phyloP scores from a whole-genome alignment of 1,139 yeast genomes.

The Scheffersomyces parashehatae region DNA sequence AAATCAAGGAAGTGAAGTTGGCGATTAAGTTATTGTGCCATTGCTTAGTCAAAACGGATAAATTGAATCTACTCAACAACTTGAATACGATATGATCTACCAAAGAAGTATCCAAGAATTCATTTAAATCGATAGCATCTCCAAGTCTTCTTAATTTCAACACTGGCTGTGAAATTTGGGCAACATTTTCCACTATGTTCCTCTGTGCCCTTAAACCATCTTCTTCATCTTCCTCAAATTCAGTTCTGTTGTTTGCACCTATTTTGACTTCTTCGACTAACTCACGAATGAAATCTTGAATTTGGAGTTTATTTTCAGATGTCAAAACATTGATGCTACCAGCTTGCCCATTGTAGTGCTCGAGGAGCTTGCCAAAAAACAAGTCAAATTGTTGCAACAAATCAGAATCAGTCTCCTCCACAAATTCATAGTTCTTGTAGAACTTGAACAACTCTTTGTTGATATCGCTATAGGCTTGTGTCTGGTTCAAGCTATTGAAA shows the following conservation, averaged over 20 bases:
- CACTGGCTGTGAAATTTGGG: conserved; percentile 18
- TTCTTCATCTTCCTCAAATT: conserved; percentile 8
- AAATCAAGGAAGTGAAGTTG: neutral
- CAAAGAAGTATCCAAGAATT: conserved; percentile 5
- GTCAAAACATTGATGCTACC: conserved; percentile 16
- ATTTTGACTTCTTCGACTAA: conserved; percentile 20
- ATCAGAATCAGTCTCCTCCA: conserved; percentile 8
- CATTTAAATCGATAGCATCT: conserved; percentile 22
- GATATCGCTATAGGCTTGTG: conserved; percentile 26
- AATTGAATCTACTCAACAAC: neutral
- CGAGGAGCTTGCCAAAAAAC: conserved; percentile 16
- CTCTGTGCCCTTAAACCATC: conserved; percentile 18
- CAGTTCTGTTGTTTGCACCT: conserved; percentile 6
- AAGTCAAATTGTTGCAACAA: conserved; percentile 14
- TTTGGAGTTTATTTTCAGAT: conserved; percentile 22
- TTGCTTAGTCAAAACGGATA: neutral
- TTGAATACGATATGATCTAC: neutral
- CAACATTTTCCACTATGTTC: conserved; percentile 14
- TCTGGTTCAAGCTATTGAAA: conserved; percentile 26
- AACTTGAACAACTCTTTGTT: conserved; percentile 25
- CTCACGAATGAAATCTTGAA: conserved; percentile 27
- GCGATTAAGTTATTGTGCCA: neutral
- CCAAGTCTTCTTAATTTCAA: conserved; percentile 31
- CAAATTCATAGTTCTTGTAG: conserved; percentile 21
- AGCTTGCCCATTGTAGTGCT: conserved; percentile 8